Base-by-base conservation (phyloP, 345 rosid genomes). In the Pugionium dolabratum region DNA sequence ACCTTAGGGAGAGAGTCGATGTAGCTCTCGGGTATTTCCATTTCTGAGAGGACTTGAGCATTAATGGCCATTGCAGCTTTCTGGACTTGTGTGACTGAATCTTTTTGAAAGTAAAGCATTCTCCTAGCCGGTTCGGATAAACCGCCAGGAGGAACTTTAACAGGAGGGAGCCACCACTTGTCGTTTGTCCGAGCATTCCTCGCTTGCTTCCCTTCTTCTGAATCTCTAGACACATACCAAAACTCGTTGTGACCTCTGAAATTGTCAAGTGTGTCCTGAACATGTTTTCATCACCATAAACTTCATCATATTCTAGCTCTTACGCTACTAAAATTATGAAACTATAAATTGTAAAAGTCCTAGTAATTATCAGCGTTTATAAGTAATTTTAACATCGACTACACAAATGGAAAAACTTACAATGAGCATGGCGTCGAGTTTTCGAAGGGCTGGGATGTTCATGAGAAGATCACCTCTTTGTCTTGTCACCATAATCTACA, bases 51-150 rank as follows among this genome's bases (percentile, higher is more conserved):
- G 30, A 94, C 95, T 71, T 79, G 89, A 52, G 99, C 97, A 70
- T 94, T 94, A 25, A 90, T 94, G 5, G 97, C 93, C 93, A 94
- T 86, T 55, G 99, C 96, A 57, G 96, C 96, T 74, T 90, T 94
- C 10, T 88, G 89, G 2, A 90, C 97, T 47, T 94, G 99, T 69
- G 86, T 94, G n/a, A 94, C 95, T n/a, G 92, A 80, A 47, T 94
- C 99, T 72, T 94, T 94, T 67, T 94, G 97, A 52, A 61, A 75
- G 45, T 83, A 85, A 68, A 90, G 62, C 88, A 87, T 84, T 79
- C 79, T 86, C 56, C 88, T 57, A 0, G 88, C 79, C 4, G 51
- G 28, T 5, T 85, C 93, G 1, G 99, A 85, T 41, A 94, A 70
- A 9, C 99, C 97, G 0, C 80, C 56, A 0, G 76, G 64, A 2